Conservation (phyloP, 106 monocot genomes). For the Cymbidium sinense region DNA sequence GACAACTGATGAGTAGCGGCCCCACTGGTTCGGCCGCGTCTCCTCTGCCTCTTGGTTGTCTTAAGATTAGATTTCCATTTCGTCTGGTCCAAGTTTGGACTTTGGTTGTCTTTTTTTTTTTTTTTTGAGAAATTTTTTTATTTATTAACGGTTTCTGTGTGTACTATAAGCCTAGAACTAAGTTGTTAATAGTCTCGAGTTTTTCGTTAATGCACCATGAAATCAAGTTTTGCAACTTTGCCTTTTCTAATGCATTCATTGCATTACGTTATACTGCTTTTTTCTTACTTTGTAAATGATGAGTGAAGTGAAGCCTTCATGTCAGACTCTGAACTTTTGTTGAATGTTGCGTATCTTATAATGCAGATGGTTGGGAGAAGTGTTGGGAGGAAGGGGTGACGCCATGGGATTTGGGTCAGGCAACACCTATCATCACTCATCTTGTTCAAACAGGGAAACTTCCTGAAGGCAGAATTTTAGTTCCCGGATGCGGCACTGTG, state of each 20-base stretch:
- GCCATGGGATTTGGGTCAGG: conserved; percentile 74
- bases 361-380: conserved; percentile 68
- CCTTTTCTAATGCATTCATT: too few relatives aligned
- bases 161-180: too few relatives aligned
- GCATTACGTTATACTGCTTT: too few relatives aligned
- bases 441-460: conserved; percentile 47
- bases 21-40: neutral
- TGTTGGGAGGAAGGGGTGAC: conserved; percentile 63
- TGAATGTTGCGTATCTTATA: neutral
- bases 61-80: neutral
- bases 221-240: too few relatives aligned
- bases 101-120: neutral
- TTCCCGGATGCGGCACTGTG: conserved; percentile 89
- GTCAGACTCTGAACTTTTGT: neutral
- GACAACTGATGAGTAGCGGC: conserved; percentile 1
- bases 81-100: neutral
- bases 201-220: too few relatives aligned
- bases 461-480: conserved; percentile 62
- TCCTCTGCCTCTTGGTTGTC: too few relatives aligned
- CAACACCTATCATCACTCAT: conserved; percentile 56
- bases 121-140: neutral
- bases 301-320: neutral
- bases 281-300: neutral
- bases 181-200: too few relatives aligned
- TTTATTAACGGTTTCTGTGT: too few relatives aligned